Conservation (phyloP, 257 asterid genomes). For the Rhazya stricta region DNA sequence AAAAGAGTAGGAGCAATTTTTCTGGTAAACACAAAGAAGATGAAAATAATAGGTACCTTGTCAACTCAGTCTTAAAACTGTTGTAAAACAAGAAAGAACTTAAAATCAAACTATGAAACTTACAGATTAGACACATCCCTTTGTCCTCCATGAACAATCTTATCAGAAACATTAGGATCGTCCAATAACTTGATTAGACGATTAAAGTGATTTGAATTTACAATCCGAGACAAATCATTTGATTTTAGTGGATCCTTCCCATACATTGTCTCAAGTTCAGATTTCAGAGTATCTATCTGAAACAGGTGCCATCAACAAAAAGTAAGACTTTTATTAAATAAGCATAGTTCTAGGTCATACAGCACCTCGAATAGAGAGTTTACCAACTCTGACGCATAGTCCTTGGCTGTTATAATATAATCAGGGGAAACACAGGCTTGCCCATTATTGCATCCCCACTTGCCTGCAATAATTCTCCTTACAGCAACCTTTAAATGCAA, state of each 20-base stretch:
- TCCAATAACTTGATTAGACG: slow-evolving; percentile 61
- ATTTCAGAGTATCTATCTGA: slow-evolving; percentile 55
- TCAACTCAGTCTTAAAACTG: not conserved
- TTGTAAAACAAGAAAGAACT: not conserved
- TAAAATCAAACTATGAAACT: slow-evolving; percentile 34
- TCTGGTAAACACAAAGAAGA: slow-evolving; percentile 33
- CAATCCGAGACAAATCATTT: slow-evolving; percentile 66
- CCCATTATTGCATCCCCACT: slow-evolving; percentile 93
- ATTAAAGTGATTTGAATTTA: slow-evolving; percentile 60
- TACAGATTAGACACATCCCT: slow-evolving; percentile 58
- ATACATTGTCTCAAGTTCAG: slow-evolving; percentile 64
- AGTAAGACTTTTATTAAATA: slow-evolving; percentile 6
- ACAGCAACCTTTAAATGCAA: slow-evolving; percentile 52
- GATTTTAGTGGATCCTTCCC: slow-evolving; percentile 76
- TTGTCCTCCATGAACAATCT: slow-evolving; percentile 83
- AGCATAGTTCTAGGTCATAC: not conserved
- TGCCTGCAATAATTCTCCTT: slow-evolving; percentile 75
- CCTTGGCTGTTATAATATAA: slow-evolving; percentile 69
- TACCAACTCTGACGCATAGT: slow-evolving; percentile 62
- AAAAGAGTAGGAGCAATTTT: slow-evolving; percentile 76
- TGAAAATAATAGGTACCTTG: slow-evolving; percentile 3
- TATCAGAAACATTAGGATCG: slow-evolving; percentile 66
- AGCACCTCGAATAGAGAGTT: slow-evolving; percentile 9
- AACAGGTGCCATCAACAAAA: slow-evolving; percentile 14
- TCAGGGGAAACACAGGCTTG: slow-evolving; percentile 91